Percentiles rank a stretch among this genome's conserved stretches.
phyloP scores from a whole-genome alignment of 129 eudicot species.

The Erigeron canadensis region DNA sequence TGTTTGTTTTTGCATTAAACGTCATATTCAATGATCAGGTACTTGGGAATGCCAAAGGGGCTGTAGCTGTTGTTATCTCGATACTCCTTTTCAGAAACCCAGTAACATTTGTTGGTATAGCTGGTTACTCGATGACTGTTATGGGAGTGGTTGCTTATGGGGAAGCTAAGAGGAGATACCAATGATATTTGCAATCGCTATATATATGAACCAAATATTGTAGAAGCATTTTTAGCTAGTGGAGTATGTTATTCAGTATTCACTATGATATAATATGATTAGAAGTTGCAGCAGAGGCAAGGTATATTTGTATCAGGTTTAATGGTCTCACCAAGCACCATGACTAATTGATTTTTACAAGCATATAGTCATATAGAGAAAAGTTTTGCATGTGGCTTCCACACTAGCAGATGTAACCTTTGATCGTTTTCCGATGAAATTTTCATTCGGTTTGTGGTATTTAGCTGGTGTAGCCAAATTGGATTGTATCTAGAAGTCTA shows the following conservation, averaged over 20 bases:
- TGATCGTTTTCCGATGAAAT: background rate
- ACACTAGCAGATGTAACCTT: background rate
- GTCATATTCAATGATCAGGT: constrained; percentile 46
- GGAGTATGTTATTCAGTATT: constrained; percentile 6
- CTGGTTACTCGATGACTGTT: constrained; percentile 85
- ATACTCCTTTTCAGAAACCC: constrained; percentile 85
- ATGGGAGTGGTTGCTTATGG: constrained; percentile 93
- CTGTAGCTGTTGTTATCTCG: constrained; percentile 94
- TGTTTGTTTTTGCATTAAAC: background rate
- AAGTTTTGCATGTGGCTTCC: background rate
- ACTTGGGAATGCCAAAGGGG: constrained; percentile 94
- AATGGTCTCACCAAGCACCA: background rate
- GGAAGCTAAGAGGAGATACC: constrained; percentile 80
- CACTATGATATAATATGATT: background rate
- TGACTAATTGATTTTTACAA: background rate
- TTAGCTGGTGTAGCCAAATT: constrained; percentile 18
- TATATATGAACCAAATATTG: background rate
- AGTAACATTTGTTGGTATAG: constrained; percentile 78
- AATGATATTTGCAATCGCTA: constrained; percentile 30
- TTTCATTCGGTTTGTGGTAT: constrained; percentile 3
- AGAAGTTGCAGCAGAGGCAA: constrained; percentile 15
- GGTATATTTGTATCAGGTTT: constrained; percentile 10
- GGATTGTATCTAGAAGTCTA: background rate
- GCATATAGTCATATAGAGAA: constrained; percentile 24
- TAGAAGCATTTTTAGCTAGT: background rate